Conservation (phyloP, 2,329 filamentous ascomycete species). For the Aspergillus piperis region DNA sequence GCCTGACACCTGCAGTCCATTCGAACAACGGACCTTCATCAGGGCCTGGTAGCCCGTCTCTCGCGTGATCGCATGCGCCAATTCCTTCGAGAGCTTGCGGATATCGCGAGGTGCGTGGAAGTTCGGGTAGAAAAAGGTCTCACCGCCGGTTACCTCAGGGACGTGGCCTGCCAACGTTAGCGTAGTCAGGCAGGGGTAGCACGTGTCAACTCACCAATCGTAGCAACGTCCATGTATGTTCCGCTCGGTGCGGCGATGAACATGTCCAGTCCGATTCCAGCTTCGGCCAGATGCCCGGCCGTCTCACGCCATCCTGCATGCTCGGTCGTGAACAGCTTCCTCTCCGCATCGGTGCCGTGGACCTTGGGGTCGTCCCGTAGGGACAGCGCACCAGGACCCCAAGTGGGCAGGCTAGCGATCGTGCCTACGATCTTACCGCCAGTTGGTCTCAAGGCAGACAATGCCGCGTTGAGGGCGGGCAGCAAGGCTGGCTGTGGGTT, state of each 20-base stretch:
- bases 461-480: slow-evolving; percentile 77
- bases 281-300: slow-evolving; percentile 82
- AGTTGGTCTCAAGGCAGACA: slow-evolving; percentile 80
- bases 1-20: slow-evolving; percentile 86
- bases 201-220: slow-evolving; percentile 65
- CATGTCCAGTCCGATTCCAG: slow-evolving; percentile 87
- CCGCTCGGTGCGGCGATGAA: slow-evolving; percentile 90
- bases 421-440: slow-evolving; percentile 93
- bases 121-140: slow-evolving; percentile 96
- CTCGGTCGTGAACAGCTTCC: slow-evolving; percentile 87
- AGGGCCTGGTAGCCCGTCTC: slow-evolving; percentile 94
- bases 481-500: slow-evolving; percentile 88
- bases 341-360: slow-evolving; percentile 83
- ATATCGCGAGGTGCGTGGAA: slow-evolving; percentile 86
- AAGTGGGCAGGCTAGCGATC: slow-evolving; percentile 83
- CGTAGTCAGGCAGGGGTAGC: neutral
- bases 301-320: slow-evolving; percentile 84
- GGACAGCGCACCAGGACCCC: slow-evolving; percentile 82
- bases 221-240: slow-evolving; percentile 89
- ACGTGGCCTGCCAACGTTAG: slow-evolving; percentile 65
- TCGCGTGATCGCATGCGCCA: slow-evolving; percentile 80
- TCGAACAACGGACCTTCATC: slow-evolving; percentile 98
- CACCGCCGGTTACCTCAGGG: slow-evolving; percentile 85
- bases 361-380: slow-evolving; percentile 87
- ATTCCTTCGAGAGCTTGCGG: slow-evolving; percentile 78